Percentiles rank a stretch among this genome's conserved stretches.
phyloP scores from a whole-genome alignment of 2,329 filamentous ascomycete species.

The Macroventuria anomochaeta region DNA sequence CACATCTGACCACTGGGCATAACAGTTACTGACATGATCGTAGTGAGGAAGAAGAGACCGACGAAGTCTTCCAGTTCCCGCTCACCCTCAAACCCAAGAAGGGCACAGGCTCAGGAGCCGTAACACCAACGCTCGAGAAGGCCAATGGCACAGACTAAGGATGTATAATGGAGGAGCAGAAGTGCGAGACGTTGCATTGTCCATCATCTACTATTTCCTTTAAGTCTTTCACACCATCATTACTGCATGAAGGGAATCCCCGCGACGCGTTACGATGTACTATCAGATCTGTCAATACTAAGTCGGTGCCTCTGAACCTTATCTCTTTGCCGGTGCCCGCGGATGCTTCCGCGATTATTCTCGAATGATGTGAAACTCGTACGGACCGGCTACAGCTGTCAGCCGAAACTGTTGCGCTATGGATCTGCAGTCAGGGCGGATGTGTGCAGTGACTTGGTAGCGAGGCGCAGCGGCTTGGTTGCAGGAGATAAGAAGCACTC shows the following conservation, averaged over 20 bases:
- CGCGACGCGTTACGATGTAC: constrained; percentile 18
- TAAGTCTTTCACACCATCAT: constrained; percentile 7
- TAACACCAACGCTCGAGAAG: constrained; percentile 36
- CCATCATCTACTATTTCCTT: constrained; percentile 3
- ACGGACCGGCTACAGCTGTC: not conserved
- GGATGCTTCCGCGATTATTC: not conserved
- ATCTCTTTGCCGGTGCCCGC: not conserved
- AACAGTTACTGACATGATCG: constrained; percentile 37
- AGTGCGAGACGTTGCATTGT: constrained; percentile 14
- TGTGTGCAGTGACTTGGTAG: constrained; percentile 5
- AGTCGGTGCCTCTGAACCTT: constrained; percentile 1
- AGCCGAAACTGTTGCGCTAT: not conserved
- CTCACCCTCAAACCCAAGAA: constrained; percentile 66
- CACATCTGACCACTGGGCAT: not conserved
- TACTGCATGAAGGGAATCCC: constrained; percentile 8
- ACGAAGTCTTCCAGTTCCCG: constrained; percentile 76
- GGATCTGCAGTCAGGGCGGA: not conserved
- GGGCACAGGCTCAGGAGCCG: constrained; percentile 39
- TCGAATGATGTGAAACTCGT: not conserved
- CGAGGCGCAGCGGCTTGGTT: constrained; percentile 5
- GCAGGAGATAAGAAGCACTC: constrained; percentile 1
- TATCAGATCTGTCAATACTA: constrained; percentile 21
- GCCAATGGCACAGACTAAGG: constrained; percentile 39
- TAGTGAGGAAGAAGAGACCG: constrained; percentile 87
- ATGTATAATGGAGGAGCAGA: not conserved